Percentiles rank a stretch among this genome's conserved stretches.
These are phyloP conservation scores for Cyberlindnera euphorbiae DNA, from an alignment of 805 yeast species.

Conservation along the genomic window DNA sequence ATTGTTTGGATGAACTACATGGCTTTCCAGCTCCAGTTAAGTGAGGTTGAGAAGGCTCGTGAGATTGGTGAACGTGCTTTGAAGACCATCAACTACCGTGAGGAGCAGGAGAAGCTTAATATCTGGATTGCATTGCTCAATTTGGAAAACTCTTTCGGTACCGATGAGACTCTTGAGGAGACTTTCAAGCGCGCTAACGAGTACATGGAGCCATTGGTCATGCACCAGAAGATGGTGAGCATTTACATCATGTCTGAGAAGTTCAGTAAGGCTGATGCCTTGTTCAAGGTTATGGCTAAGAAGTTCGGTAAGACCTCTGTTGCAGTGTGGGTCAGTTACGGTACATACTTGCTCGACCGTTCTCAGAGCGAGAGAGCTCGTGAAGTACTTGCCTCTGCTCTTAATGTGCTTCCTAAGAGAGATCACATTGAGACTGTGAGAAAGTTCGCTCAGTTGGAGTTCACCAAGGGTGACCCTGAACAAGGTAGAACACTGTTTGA, in stretches of 20 bases:
- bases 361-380: slow-evolving; percentile 55
- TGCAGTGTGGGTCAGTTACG: slow-evolving; percentile 79
- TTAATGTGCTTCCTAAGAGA: slow-evolving; percentile 65
- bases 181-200: slow-evolving; percentile 81
- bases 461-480: slow-evolving; percentile 81
- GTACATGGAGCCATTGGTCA: slow-evolving; percentile 81
- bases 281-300: slow-evolving; percentile 67
- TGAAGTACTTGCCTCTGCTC: slow-evolving; percentile 66
- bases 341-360: slow-evolving; percentile 65
- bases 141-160: slow-evolving; percentile 91
- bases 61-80: slow-evolving; percentile 91
- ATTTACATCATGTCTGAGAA: slow-evolving; percentile 76
- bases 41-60: slow-evolving; percentile 92
- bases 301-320: slow-evolving; percentile 68
- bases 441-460: slow-evolving; percentile 88
- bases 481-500: slow-evolving; percentile 94
- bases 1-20: slow-evolving; percentile 95
- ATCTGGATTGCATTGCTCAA: slow-evolving; percentile 95
- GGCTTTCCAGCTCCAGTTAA: slow-evolving; percentile 94
- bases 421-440: slow-evolving; percentile 75
- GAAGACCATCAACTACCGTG: slow-evolving; percentile 83
- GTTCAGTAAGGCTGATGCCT: slow-evolving; percentile 58
- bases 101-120: slow-evolving; percentile 88
- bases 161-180: slow-evolving; percentile 73
- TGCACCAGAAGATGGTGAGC: slow-evolving; percentile 75